Percentiles rank a stretch among this genome's conserved stretches.
Conservation (phyloP, 805 yeast genomes). For the Candida anglica region DNA sequence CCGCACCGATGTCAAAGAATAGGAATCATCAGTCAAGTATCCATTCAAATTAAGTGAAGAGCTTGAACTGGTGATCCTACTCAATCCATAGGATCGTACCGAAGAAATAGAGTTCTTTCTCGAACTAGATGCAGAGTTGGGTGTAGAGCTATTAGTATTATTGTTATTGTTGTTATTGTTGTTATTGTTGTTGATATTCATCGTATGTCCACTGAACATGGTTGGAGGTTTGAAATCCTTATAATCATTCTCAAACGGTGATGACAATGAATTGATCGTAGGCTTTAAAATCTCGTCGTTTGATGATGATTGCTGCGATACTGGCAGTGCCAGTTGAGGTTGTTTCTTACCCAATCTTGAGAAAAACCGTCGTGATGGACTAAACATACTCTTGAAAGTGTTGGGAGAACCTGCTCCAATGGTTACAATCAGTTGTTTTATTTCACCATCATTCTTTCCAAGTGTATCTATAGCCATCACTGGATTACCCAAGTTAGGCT, state of each 20-base stretch:
- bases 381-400: conserved; percentile 26
- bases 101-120: conserved; percentile 27
- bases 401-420: conserved; percentile 39
- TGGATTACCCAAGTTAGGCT: background rate
- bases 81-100: conserved; percentile 17
- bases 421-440: conserved; percentile 14
- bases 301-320: background rate
- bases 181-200: conserved; percentile 2
- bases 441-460: background rate
- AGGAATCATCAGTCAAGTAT: conserved; percentile 33
- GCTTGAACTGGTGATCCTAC: conserved; percentile 35
- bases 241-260: conserved; percentile 11
- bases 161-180: conserved; percentile 1
- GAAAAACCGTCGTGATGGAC: conserved; percentile 37
- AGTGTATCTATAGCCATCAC: background rate
- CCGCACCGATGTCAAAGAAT: conserved; percentile 3
- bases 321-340: background rate
- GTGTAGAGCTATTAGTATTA: too few species aligned
- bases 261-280: conserved; percentile 31
- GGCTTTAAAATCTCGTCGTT: conserved; percentile 12
- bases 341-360: conserved; percentile 19
- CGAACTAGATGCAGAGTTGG: conserved; percentile 10
- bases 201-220: conserved; percentile 17
- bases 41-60: conserved; percentile 40
- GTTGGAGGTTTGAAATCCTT: conserved; percentile 35